These are phyloP conservation scores for Cyberlindnera euphorbiae DNA, from an alignment of 805 yeast genomes.

Conservation along the genomic window DNA sequence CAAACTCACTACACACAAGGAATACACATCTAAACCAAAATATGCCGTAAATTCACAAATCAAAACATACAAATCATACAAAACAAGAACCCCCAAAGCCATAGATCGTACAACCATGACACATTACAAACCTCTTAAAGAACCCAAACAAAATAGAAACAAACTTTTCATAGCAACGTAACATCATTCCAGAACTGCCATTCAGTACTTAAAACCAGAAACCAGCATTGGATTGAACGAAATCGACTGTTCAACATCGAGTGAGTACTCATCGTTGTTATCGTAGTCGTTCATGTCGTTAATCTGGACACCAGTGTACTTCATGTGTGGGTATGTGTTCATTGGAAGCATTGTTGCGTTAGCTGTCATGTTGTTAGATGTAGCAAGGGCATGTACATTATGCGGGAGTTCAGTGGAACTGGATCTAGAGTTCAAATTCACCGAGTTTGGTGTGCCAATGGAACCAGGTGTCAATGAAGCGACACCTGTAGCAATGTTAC, in stretches of 20 bases:
- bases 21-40: no score
- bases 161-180: conserved; percentile 1
- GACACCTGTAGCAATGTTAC: neutral
- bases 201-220: conserved; percentile 8
- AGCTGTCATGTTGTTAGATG: no score
- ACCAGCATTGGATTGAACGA: conserved; percentile 15
- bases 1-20: no score
- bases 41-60: no score
- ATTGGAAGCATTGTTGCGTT: conserved; percentile 1
- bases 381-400: no score
- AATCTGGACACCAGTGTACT: conserved; percentile 8
- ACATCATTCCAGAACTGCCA: no score
- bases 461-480: conserved; percentile 5
- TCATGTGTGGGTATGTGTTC: conserved; percentile 1
- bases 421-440: conserved; percentile 2
- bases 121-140: no score
- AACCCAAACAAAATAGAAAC: neutral
- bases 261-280: conserved; percentile 24
- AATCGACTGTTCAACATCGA: conserved; percentile 26
- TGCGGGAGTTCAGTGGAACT: conserved; percentile 2
- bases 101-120: no score
- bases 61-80: no score
- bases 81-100: no score
- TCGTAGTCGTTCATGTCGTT: conserved; percentile 17
- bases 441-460: conserved; percentile 1